Conservation (phyloP, 2,329 filamentous ascomycete genomes). For the Mariannaea sp. region DNA sequence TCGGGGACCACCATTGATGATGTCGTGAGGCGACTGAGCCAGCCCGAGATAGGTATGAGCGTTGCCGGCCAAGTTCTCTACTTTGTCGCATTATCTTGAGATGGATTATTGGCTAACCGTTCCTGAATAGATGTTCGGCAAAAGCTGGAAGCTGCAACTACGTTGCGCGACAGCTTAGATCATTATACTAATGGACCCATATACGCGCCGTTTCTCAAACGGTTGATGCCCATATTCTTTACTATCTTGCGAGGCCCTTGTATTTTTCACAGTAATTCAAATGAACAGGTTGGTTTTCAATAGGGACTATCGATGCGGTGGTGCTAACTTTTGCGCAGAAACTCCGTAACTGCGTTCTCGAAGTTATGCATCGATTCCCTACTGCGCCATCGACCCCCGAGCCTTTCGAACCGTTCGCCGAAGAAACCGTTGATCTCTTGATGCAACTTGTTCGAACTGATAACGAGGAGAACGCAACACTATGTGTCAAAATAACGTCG, state of each 20-base stretch:
- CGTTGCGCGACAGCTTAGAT: conserved; percentile 90
- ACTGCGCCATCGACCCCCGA: conserved; percentile 74
- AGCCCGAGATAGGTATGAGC: conserved; percentile 58
- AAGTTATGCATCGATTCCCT: conserved; percentile 87
- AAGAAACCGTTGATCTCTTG: conserved; percentile 86
- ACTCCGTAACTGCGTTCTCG: conserved; percentile 89
- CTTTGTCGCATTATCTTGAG: conserved; percentile 24
- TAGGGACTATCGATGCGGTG: not conserved
- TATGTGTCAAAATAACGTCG: conserved; percentile 98
- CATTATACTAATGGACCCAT: conserved; percentile 78
- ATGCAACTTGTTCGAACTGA: conserved; percentile 88
- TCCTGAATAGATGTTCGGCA: conserved; percentile 70
- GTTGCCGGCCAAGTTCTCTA: conserved; percentile 7
- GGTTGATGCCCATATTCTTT: conserved; percentile 88
- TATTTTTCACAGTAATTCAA: conserved; percentile 87
- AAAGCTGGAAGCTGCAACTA: conserved; percentile 81
- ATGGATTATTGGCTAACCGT: conserved; percentile 12
- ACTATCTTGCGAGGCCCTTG: conserved; percentile 82
- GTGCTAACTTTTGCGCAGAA: conserved; percentile 57
- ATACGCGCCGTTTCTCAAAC: conserved; percentile 82
- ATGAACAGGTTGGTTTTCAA: conserved; percentile 72
- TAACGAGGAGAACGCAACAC: conserved; percentile 98
- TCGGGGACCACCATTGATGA: conserved; percentile 65
- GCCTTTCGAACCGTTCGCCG: conserved; percentile 84
- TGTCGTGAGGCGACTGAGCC: conserved; percentile 64